These are phyloP conservation scores for Cymbopogon flexuosus DNA, from an alignment of 202 grass and related monocot genomes.

Conservation along the genomic window DNA sequence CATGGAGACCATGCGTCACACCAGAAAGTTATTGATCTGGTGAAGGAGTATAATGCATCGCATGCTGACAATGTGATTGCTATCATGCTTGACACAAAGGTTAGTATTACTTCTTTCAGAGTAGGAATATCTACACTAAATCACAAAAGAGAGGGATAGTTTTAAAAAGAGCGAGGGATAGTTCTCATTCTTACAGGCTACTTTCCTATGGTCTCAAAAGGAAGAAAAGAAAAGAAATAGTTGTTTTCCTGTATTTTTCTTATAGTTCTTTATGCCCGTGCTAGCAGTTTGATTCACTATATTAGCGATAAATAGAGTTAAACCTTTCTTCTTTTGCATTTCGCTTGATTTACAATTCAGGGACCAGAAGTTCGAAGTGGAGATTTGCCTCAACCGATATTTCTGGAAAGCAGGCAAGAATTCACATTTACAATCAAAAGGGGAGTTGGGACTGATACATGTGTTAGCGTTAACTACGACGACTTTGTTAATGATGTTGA, in stretches of 20 bases:
- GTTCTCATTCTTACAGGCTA: neutral
- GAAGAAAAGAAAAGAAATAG: neutral
- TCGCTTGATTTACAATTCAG: conserved; percentile 42
- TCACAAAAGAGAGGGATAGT: neutral
- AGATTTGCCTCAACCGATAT: conserved; percentile 85
- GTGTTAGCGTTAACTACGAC: conserved; percentile 97
- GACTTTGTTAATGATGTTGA: conserved; percentile 97
- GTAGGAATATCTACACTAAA: conserved; percentile 5
- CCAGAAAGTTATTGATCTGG: conserved; percentile 94
- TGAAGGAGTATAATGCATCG: conserved; percentile 95
- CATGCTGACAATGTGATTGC: conserved; percentile 88
- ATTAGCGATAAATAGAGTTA: neutral
- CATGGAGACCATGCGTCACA: conserved; percentile 97
- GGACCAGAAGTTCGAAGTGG: conserved; percentile 96
- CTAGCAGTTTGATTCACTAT: conserved; percentile 18
- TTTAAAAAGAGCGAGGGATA: neutral
- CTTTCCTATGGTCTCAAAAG: neutral
- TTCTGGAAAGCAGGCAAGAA: conserved; percentile 57
- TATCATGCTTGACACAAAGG: conserved; percentile 99
- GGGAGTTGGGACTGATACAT: conserved; percentile 89
- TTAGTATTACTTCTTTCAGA: conserved; percentile 32
- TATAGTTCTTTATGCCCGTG: neutral
- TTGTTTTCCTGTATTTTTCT: conserved; percentile 8
- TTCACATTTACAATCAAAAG: conserved; percentile 94
- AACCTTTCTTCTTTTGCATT: conserved; percentile 5